These are phyloP conservation scores for Pisolithus thermaeus DNA, from an alignment of 1,284 basidiomycete species.

Conservation along the genomic window DNA sequence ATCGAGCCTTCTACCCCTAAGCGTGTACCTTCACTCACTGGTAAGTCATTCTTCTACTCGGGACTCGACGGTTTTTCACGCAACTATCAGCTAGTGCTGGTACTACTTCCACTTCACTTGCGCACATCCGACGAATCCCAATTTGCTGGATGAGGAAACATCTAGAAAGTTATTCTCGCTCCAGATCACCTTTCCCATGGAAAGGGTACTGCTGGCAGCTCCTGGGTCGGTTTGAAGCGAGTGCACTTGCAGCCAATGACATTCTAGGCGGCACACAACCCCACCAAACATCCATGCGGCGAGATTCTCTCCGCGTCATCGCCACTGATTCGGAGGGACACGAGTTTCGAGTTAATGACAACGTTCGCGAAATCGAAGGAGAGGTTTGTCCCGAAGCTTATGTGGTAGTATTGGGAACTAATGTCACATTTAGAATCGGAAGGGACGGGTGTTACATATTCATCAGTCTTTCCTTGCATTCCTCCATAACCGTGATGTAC, in stretches of 20 bases:
- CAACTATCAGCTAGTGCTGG: too few species aligned
- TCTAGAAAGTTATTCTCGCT: constrained; percentile 39
- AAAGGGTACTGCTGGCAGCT: too few species aligned
- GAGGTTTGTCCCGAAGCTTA: too few species aligned
- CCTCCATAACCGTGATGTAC: constrained; percentile 86
- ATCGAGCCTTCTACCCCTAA: background rate
- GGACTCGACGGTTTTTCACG: background rate
- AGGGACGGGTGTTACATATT: too few species aligned
- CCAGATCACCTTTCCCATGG: too few species aligned
- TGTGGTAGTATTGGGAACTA: too few species aligned
- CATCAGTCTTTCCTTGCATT: too few species aligned
- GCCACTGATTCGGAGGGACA: constrained; percentile 89
- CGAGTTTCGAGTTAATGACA: constrained; percentile 80
- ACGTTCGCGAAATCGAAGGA: constrained; percentile 89
- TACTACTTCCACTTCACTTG: constrained; percentile 14
- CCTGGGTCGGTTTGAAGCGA: constrained; percentile 53
- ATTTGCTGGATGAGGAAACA: constrained; percentile 59
- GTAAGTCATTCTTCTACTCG: background rate
- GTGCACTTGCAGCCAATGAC: constrained; percentile 62
- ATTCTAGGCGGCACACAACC: constrained; percentile 75
- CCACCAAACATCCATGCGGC: constrained; percentile 90
- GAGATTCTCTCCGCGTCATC: constrained; percentile 78
- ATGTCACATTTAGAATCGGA: too few species aligned
- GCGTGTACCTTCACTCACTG: background rate
- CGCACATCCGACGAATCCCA: constrained; percentile 44